Conservation (phyloP, 495 filamentous ascomycete species). For the Tuber brumale region DNA sequence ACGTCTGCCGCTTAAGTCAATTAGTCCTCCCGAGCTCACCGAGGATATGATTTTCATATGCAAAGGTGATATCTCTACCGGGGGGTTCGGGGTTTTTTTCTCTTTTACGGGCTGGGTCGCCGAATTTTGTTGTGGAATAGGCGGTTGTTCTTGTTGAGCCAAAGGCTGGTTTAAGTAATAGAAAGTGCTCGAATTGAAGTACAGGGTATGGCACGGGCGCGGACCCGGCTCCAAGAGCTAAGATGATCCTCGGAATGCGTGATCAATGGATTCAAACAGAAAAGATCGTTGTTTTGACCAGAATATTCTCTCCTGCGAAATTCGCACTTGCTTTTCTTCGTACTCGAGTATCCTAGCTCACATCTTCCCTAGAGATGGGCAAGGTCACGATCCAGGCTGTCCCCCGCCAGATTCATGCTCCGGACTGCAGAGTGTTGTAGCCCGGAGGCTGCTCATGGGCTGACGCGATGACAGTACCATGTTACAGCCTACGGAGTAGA, state of each 20-base stretch:
- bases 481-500: not conserved
- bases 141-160: not conserved
- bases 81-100: not conserved
- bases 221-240: not conserved
- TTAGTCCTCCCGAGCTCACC: not conserved
- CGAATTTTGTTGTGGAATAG: not conserved
- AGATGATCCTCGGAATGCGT: not conserved
- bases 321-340: not conserved
- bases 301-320: not conserved
- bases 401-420: not conserved
- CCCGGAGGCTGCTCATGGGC: not conserved
- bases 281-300: not conserved
- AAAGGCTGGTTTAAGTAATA: not conserved
- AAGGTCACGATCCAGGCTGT: not conserved
- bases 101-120: not conserved
- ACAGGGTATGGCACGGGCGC: not conserved
- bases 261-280: not conserved
- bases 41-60: not conserved
- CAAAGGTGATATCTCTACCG: not conserved
- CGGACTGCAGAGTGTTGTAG: not conserved
- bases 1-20: not conserved
- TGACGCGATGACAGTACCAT: not conserved
- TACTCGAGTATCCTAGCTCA: not conserved
- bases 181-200: not conserved
- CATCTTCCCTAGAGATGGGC: not conserved